phyloP scores from a whole-genome alignment of 2,329 filamentous ascomycete genomes.

The Apiospora koreana region DNA sequence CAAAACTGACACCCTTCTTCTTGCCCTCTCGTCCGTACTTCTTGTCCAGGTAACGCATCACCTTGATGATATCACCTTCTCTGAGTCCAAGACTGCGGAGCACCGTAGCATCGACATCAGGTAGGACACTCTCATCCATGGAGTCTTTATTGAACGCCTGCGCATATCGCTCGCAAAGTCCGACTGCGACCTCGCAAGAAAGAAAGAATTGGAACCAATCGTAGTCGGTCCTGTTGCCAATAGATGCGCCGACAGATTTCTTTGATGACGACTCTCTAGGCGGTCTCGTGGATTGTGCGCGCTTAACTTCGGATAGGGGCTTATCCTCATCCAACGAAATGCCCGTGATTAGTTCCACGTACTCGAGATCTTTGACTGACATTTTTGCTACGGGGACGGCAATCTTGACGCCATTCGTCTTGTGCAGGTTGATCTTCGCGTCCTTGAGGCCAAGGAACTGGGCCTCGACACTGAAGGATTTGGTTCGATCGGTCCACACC shows the following conservation, averaged over 20 bases:
- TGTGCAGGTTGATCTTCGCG: conserved; percentile 96
- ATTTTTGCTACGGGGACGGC: conserved; percentile 94
- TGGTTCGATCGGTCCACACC: conserved; percentile 92
- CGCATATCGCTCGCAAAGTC: conserved; percentile 91
- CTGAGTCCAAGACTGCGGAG: conserved; percentile 89
- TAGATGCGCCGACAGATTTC: conserved; percentile 55
- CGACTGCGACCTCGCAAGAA: conserved; percentile 85
- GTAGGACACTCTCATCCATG: conserved; percentile 91
- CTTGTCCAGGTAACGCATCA: conserved; percentile 84
- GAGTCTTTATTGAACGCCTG: conserved; percentile 87
- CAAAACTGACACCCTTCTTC: conserved; percentile 41
- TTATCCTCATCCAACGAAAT: conserved; percentile 93
- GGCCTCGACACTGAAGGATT: conserved; percentile 95
- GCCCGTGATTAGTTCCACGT: conserved; percentile 86
- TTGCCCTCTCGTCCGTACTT: conserved; percentile 71
- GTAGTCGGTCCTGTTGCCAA: conserved; percentile 78
- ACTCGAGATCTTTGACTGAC: conserved; percentile 92
- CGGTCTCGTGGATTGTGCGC: conserved; percentile 42
- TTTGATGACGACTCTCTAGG: conserved; percentile 29
- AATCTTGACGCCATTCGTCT: conserved; percentile 97
- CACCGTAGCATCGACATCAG: conserved; percentile 82
- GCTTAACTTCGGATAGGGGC: conserved; percentile 82
- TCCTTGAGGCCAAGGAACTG: conserved; percentile 94
- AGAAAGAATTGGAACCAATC: conserved; percentile 99
- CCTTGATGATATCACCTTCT: conserved; percentile 93